Evolutionary conservation across 2,329 filamentous ascomycete species (phyloP).

Genomic region (Lojkania enalia): DNA sequence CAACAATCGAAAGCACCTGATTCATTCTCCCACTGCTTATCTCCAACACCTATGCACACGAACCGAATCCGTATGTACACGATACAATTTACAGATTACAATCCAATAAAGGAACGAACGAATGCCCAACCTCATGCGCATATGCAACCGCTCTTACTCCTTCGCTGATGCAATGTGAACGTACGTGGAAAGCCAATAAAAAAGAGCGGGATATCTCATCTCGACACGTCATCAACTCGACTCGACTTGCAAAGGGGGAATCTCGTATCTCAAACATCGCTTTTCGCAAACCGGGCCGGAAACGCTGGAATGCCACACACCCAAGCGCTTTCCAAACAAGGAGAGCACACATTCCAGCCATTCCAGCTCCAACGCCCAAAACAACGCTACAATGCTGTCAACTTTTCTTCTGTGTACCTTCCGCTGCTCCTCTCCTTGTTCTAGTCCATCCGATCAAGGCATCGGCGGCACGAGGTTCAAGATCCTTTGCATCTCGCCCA

Average conservation of each 20-base stretch:
- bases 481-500: slow-evolving; percentile 46
- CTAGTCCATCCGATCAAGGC: neutral
- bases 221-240: neutral
- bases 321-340: neutral
- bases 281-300: no score
- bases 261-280: neutral
- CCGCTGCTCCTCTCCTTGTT: neutral
- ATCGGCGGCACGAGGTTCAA: slow-evolving; percentile 35
- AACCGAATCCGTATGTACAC: slow-evolving; percentile 1
- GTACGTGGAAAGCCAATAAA: slow-evolving; percentile 3
- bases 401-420: neutral
- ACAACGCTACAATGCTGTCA: neutral
- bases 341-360: slow-evolving; percentile 4
- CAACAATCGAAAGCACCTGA: no score
- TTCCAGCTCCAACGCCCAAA: neutral
- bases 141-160: slow-evolving; percentile 19
- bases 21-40: no score
- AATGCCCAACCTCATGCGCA: no score
- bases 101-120: slow-evolving; percentile 1
- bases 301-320: no score
- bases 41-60: neutral
- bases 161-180: slow-evolving; percentile 27
- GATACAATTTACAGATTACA: neutral
- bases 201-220: slow-evolving; percentile 5
- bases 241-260: slow-evolving; percentile 5